Conservation (phyloP, 441 rosid species). For the Flueggea neowawraea region DNA sequence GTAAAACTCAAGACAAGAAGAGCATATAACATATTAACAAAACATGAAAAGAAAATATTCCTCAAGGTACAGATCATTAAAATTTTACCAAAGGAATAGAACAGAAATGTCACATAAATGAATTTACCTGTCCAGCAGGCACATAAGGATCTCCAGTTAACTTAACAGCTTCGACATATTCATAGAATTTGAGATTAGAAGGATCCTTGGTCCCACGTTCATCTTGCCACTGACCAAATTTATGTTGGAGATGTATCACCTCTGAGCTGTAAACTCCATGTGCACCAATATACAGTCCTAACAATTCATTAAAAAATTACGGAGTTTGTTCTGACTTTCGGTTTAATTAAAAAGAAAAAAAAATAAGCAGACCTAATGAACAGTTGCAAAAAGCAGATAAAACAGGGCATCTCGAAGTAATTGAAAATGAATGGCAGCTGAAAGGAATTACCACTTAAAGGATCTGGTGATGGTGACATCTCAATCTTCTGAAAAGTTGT, state of each 20-base stretch:
- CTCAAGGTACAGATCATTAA: too few species aligned
- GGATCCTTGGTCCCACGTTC: constrained; percentile 50
- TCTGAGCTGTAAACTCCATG: constrained; percentile 88
- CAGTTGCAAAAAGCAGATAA: not conserved
- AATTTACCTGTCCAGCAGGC: constrained; percentile 91
- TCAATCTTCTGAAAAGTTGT: constrained; percentile 87
- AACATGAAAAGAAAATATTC: too few species aligned
- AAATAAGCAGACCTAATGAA: not conserved
- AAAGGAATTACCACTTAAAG: constrained; percentile 62
- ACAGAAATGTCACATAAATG: too few species aligned
- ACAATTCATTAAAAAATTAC: constrained; percentile 11
- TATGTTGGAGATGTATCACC: constrained; percentile 79
- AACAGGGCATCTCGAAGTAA: not conserved
- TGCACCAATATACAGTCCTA: constrained; percentile 91
- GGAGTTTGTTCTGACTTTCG: not conserved
- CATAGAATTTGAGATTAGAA: constrained; percentile 75
- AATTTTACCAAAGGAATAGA: too few species aligned
- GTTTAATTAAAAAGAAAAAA: not conserved
- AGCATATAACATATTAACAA: too few species aligned
- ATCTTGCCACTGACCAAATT: constrained; percentile 91
- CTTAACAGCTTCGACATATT: constrained; percentile 92
- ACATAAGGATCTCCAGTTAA: constrained; percentile 93
- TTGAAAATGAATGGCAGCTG: constrained; percentile 6
- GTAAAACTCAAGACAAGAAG: too few species aligned
- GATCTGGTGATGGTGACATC: constrained; percentile 59